Base-by-base conservation (phyloP, 2,329 filamentous ascomycete genomes). In the Aspergillus brunneoviolaceus region DNA sequence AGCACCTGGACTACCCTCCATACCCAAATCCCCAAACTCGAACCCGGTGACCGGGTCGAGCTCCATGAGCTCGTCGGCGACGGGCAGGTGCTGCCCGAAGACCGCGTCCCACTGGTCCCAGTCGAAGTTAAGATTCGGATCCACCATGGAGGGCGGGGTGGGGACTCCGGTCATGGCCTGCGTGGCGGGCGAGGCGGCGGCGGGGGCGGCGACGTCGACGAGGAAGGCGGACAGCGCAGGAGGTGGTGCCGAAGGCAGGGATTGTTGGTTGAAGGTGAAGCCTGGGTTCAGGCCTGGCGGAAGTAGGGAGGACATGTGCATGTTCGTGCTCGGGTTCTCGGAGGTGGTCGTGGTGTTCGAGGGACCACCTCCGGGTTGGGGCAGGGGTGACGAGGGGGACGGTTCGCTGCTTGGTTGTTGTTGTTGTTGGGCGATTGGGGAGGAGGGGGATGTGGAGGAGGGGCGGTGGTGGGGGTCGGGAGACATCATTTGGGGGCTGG, bases 81-180 rank as follows among this genome's bases (percentile, higher is more conserved):
- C 75, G 14, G 76, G 76, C 12, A 79, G 67, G 60, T 80, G 77
- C 57, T 80, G 78, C 2, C 79, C 78, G 55, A 81, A 81, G 2
- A 81, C 78, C 6, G 78, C 76, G 55, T 81, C 79, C 79, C 79
- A 81, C 63, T 79, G 74, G 56, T 80, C 79, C 79, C 79, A 81
- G 66, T 81, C 79, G 64, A 81, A 81, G 57, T 78, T 75, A 21
- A 79, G 56, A 50, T 78, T 79, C 9, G 75, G 73, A 21, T 77
- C 76, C 9, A 76, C 65, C 70, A 76, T 72, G 1, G 72, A 75
- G 1, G 73, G 71, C 0, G 72, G 74, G 12, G 74, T 77, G 27
- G 72, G 70, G 25, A 67, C 67, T 11, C 62, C 60, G 21, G 64
- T 55, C 25, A 51, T 50, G n/a, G 63, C 55, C 5, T 63, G 61